These are phyloP conservation scores for Crepidotus variabilis DNA, from an alignment of 768 basidiomycete genomes.

Conservation along the genomic window DNA sequence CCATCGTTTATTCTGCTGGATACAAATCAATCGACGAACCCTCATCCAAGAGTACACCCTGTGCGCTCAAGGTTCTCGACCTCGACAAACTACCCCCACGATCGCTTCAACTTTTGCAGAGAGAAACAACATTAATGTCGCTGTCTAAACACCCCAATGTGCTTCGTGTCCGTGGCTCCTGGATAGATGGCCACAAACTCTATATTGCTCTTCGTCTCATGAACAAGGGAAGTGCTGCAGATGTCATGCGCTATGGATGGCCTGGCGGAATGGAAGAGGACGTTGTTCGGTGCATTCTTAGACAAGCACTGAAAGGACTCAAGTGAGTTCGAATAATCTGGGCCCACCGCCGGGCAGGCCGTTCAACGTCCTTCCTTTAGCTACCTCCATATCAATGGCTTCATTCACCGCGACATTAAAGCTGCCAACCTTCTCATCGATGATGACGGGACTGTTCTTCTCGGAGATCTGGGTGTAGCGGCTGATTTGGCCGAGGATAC, in stretches of 20 bases:
- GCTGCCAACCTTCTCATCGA: conserved; percentile 92
- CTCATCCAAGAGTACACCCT: conserved; percentile 43
- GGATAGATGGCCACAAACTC: conserved; percentile 81
- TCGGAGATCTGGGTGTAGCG: conserved; percentile 92
- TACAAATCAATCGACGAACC: conserved; percentile 38
- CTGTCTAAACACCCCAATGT: conserved; percentile 93
- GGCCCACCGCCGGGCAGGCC: neutral
- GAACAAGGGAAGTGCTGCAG: conserved; percentile 83
- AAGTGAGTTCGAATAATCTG: conserved; percentile 46
- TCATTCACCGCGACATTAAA: conserved; percentile 93
- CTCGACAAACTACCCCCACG: conserved; percentile 73
- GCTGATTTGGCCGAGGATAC: conserved; percentile 75
- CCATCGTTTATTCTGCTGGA: conserved; percentile 79
- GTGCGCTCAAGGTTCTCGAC: conserved; percentile 88
- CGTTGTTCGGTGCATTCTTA: conserved; percentile 78
- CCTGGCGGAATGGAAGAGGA: conserved; percentile 91
- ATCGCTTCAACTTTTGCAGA: conserved; percentile 68
- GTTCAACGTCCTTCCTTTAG: conserved; percentile 28
- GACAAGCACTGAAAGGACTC: conserved; percentile 84
- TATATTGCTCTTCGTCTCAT: conserved; percentile 86
- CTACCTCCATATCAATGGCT: conserved; percentile 85
- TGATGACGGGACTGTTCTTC: conserved; percentile 83
- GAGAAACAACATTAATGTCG: conserved; percentile 91
- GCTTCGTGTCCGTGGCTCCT: conserved; percentile 84
- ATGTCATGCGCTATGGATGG: conserved; percentile 83